Conservation (phyloP, 176 grass and related monocot genomes). For the Zizania latifolia region DNA sequence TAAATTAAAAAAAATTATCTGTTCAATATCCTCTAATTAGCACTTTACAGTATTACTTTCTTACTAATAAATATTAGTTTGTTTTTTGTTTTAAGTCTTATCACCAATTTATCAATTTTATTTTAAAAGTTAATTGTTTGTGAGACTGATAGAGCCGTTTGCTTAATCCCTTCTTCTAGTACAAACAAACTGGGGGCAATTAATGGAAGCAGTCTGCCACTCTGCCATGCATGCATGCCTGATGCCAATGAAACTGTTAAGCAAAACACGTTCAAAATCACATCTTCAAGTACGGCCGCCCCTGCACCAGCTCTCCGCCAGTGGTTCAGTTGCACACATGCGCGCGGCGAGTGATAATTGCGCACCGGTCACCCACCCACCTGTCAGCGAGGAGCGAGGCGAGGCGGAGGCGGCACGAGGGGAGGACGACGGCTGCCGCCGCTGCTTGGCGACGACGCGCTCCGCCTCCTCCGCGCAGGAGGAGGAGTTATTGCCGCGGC, state of each 20-base stretch:
- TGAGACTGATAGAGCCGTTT: no score
- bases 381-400: slow-evolving; percentile 21
- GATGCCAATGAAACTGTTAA: not conserved
- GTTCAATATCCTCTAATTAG: no score
- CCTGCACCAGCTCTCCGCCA: not conserved
- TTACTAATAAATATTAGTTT: no score
- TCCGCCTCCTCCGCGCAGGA: not conserved
- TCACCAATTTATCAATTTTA: no score
- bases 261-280: not conserved
- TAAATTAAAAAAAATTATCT: no score
- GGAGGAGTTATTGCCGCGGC: not conserved
- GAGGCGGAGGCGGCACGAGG: not conserved
- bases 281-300: not conserved
- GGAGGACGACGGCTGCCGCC: not conserved
- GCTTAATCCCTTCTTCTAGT: no score
- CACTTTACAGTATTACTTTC: no score
- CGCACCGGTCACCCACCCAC: slow-evolving; percentile 24
- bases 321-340: slow-evolving; percentile 31
- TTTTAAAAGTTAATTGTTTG: no score
- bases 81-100: no score
- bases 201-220: not conserved
- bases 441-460: not conserved
- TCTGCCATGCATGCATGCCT: not conserved
- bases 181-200: not conserved
- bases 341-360: slow-evolving; percentile 28